These are phyloP conservation scores for Phyllosticta ampelicida DNA, from an alignment of 2,329 filamentous ascomycete species.

Conservation along the genomic window DNA sequence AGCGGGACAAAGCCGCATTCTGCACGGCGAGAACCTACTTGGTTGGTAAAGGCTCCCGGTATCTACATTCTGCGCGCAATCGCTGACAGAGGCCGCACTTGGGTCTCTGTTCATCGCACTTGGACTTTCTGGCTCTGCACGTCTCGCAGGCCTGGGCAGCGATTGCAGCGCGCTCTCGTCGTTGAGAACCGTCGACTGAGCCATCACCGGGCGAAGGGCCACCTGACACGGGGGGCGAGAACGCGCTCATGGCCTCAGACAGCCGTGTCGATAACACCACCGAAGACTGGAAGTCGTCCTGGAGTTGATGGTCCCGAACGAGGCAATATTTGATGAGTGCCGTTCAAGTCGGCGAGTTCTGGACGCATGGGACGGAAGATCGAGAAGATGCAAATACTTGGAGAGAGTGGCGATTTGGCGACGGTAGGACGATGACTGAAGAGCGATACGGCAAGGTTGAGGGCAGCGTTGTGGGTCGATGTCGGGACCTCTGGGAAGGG, in stretches of 20 bases:
- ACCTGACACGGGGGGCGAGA: neutral
- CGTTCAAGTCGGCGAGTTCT: neutral
- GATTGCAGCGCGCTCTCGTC: constrained; percentile 12
- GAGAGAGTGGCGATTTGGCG: neutral
- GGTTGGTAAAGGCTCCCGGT: constrained; percentile 11
- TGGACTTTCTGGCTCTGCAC: constrained; percentile 11
- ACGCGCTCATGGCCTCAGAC: constrained; percentile 5
- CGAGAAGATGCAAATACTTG: neutral
- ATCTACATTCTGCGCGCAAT: constrained; percentile 11
- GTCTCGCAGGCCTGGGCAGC: constrained; percentile 13
- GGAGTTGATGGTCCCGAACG: neutral
- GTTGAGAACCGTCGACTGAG: neutral
- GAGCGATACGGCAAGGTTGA: neutral
- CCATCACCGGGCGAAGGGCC: neutral
- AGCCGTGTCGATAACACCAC: neutral
- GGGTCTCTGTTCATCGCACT: constrained; percentile 12
- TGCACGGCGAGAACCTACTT: constrained; percentile 8
- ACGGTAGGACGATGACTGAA: neutral
- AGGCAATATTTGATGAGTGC: neutral
- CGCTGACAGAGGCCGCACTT: constrained; percentile 13
- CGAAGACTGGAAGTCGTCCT: neutral
- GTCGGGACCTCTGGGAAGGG: neutral
- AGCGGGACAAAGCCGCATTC: neutral
- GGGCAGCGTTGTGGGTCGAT: neutral
- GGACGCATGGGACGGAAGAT: neutral